Conservation (phyloP, 2,329 filamentous ascomycete genomes). For the Hypoxylon sp. region DNA sequence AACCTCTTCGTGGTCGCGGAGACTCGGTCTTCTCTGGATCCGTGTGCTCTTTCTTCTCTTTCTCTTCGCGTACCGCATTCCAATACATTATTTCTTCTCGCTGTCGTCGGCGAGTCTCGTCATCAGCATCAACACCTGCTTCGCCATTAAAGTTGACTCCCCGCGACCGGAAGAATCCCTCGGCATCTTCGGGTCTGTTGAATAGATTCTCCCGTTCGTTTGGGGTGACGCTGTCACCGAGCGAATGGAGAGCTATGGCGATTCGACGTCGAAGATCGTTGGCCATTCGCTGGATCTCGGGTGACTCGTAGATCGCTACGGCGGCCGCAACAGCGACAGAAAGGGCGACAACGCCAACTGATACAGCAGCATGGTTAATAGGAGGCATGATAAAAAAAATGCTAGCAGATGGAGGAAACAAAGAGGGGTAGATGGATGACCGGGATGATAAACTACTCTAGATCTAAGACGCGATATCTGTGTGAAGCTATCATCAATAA, state of each 20-base stretch:
- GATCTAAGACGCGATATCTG: constrained; percentile 6
- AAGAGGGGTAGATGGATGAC: constrained; percentile 7
- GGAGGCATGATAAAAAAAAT: constrained; percentile 56
- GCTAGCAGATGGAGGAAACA: constrained; percentile 3
- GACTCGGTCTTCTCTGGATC: constrained; percentile 41
- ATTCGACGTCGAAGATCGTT: constrained; percentile 69
- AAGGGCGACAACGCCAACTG: constrained; percentile 66
- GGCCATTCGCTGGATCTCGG: constrained; percentile 68
- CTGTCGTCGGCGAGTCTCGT: constrained; percentile 67
- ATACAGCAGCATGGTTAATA: constrained; percentile 63
- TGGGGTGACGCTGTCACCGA: constrained; percentile 65
- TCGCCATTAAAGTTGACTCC: constrained; percentile 51
- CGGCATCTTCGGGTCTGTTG: constrained; percentile 72
- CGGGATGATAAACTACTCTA: constrained; percentile 6
- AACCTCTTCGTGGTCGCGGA: constrained; percentile 45
- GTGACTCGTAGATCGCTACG: constrained; percentile 70
- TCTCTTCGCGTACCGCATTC: constrained; percentile 65
- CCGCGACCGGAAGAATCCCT: constrained; percentile 67
- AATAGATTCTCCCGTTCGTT: constrained; percentile 62
- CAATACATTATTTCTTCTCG: constrained; percentile 72
- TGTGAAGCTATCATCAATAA: neutral
- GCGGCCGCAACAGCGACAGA: constrained; percentile 66
- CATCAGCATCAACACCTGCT: constrained; percentile 66
- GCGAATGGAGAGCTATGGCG: constrained; percentile 65
- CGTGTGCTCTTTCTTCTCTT: constrained; percentile 52